Evolutionary conservation across 306 rosid genomes (phyloP).

Genomic region (Glycyrrhiza uralensis): DNA sequence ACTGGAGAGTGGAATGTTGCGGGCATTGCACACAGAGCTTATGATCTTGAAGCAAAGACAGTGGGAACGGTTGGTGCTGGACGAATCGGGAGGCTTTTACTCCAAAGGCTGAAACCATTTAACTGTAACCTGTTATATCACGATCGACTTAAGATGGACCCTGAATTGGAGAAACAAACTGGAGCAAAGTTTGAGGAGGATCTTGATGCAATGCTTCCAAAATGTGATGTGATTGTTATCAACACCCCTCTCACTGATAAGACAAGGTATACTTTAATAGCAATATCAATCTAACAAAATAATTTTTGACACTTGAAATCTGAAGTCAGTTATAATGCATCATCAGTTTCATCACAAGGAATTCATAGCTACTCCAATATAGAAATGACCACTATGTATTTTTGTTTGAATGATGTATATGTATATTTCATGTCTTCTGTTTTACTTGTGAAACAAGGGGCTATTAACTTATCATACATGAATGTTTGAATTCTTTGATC

Average conservation of each 20-base stretch:
- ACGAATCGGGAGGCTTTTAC: slow-evolving; percentile 77
- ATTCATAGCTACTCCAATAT: not conserved
- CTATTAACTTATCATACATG: not conserved
- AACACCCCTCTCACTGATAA: slow-evolving; percentile 90
- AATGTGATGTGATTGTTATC: slow-evolving; percentile 85
- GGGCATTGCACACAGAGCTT: slow-evolving; percentile 80
- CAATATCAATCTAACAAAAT: not conserved
- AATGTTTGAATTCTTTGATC: not conserved
- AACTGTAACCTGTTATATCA: slow-evolving; percentile 88
- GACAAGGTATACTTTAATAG: slow-evolving; percentile 56
- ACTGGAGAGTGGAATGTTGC: slow-evolving; percentile 96
- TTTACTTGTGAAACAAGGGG: not conserved
- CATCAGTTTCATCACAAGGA: not conserved
- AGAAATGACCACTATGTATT: not conserved
- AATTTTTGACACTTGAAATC: not conserved
- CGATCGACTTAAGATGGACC: slow-evolving; percentile 63
- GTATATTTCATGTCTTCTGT: not conserved
- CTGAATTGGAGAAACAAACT: slow-evolving; percentile 71
- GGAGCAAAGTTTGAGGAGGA: slow-evolving; percentile 93
- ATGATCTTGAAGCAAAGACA: slow-evolving; percentile 95
- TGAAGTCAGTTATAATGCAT: not conserved
- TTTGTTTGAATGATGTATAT: not conserved
- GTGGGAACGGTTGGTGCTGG: slow-evolving; percentile 92
- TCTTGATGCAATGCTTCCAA: slow-evolving; percentile 92
- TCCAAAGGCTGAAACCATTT: slow-evolving; percentile 90